Evolutionary conservation across 2,329 filamentous ascomycete species (phyloP), one percentile per base, ranked within the genome.

Genomic region (Trichoderma simmonsii): DNA sequence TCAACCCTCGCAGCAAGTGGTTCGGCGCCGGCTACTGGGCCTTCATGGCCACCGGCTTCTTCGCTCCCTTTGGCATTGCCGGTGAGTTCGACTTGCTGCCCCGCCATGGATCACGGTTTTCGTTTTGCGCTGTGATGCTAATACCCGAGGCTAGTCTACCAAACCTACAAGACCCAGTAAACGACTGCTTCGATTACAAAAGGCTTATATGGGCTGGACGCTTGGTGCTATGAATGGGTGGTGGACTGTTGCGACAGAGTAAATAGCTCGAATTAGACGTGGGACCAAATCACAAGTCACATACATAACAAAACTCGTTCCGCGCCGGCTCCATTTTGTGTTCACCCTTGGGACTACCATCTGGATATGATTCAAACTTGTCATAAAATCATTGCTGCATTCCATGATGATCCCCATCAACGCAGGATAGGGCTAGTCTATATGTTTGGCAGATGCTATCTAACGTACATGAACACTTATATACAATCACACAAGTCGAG

Each of bases 1-100:
- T 99, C 91, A 97, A 99, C 89, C 93, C 96, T 77, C 88, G 93
- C 86, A 95, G 91, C 82, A 93, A 91, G 85, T 92, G 88, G 86
- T 99, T 99, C 83, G 89, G 86, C 76, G 74, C 93, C 78, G 88
- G 91, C 85, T 99, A 92, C 91, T 97, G 94, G 92, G 81, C 82
- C 75, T 96, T 93, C 86, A 81, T 82, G 78, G 81, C 79, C 78
- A 81, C 83, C 74, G 88, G 88, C 74, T 91, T 91, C 83, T 80
- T 85, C 77, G 79, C 86, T 71, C 90, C 90, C 76, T 90, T 92
- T 82, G 87, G 86, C 79, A 88, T 92, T 80, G 85, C 87, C 76
- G 81, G 88, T 90, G 82, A 80, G 88, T 72, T 72, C 77, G 34
- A 43, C 8, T 32, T 32, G 65, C 18, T 76, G 75, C 59, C 63